Conservation (phyloP, 176 grass and related monocot species). For the Phragmites australis region DNA sequence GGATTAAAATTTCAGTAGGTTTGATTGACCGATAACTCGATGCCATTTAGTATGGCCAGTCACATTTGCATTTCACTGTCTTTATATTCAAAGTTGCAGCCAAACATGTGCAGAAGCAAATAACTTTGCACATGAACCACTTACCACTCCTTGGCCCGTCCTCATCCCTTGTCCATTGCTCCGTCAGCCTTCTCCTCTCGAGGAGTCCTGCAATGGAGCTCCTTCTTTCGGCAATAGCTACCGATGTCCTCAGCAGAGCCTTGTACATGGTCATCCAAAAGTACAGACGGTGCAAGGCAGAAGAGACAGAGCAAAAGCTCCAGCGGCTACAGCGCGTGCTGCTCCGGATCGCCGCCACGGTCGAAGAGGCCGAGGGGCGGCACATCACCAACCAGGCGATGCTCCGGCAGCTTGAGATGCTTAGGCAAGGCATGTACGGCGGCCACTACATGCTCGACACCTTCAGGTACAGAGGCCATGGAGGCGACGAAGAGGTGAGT, state of each 20-base stretch:
- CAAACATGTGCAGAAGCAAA: too few relatives aligned
- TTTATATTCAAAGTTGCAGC: too few relatives aligned
- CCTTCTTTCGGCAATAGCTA: neutral
- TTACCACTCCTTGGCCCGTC: too few relatives aligned
- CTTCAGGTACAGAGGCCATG: neutral
- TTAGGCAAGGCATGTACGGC: slow-evolving; percentile 8
- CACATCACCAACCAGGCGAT: slow-evolving; percentile 18
- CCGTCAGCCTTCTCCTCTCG: too few relatives aligned
- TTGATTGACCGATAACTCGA: too few relatives aligned
- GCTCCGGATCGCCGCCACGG: neutral
- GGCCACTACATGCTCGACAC: slow-evolving; percentile 23
- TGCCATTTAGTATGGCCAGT: too few relatives aligned
- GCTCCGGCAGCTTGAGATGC: slow-evolving; percentile 26
- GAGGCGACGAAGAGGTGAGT: too few relatives aligned
- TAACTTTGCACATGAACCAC: too few relatives aligned
- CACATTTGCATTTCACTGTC: too few relatives aligned
- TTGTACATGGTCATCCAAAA: neutral
- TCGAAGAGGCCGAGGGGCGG: slow-evolving; percentile 16
- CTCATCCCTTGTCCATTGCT: too few relatives aligned
- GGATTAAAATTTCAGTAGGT: neutral
- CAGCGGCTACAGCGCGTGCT: neutral
- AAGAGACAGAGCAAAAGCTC: slow-evolving; percentile 15
- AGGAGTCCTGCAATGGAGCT: neutral
- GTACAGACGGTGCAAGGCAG: neutral
- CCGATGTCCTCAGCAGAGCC: neutral